Conservation (phyloP, 805 yeast species). For the Danielia reshetovae region DNA sequence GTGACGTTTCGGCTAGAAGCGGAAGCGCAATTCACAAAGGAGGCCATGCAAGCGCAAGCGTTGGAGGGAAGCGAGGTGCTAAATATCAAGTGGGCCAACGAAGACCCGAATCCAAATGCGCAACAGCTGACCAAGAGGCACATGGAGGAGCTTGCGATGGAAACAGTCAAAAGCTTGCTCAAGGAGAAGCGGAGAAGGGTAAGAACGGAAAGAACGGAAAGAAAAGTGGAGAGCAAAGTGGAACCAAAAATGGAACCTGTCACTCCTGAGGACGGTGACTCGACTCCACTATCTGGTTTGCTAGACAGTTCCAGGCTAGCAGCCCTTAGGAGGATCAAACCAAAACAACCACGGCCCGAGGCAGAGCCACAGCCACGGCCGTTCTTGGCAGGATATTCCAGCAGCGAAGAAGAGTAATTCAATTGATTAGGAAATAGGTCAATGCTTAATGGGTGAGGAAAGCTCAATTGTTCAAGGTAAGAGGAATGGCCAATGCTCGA, state of each 20-base stretch:
- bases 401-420: slow-evolving; percentile 27
- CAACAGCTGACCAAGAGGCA: slow-evolving; percentile 46
- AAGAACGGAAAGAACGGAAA: not conserved
- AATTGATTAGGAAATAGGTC: too few relatives aligned
- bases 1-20: slow-evolving; percentile 63
- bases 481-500: too few relatives aligned
- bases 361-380: too few relatives aligned
- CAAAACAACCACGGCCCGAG: too few relatives aligned
- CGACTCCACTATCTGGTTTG: not conserved
- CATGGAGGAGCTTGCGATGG: slow-evolving; percentile 50
- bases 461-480: too few relatives aligned
- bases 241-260: too few relatives aligned
- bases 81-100: slow-evolving; percentile 82
- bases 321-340: not conserved
- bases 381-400: slow-evolving; percentile 27
- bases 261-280: too few relatives aligned
- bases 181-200: slow-evolving; percentile 12
- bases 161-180: slow-evolving; percentile 46
- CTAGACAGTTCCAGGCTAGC: slow-evolving; percentile 1
- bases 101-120: slow-evolving; percentile 76
- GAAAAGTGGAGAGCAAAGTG: not conserved
- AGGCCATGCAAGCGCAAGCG: slow-evolving; percentile 86
- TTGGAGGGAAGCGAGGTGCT: slow-evolving; percentile 59
- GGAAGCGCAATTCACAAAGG: slow-evolving; percentile 92
- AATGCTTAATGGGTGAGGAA: too few relatives aligned